A percentile compares a stretch with the other conserved stretches of the same genome.
Evolutionary conservation across 2,329 filamentous ascomycete genomes (phyloP).

Genomic region (Trichoderma guizhouense): DNA sequence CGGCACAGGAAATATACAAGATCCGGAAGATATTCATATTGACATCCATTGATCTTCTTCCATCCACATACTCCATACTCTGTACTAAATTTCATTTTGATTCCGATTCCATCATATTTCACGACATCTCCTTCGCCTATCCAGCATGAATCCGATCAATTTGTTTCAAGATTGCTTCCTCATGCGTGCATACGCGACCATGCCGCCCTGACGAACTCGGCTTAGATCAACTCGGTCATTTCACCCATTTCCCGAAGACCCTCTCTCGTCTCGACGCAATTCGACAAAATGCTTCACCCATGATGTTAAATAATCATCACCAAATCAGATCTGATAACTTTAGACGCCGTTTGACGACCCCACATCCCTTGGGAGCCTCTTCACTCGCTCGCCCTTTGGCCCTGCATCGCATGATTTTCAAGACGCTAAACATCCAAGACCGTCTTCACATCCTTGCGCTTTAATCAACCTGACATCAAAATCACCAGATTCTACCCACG

Average conservation of each 20-base stretch:
- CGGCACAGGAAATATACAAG: neutral
- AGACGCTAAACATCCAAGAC: neutral
- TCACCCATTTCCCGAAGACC: neutral
- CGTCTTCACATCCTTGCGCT: neutral
- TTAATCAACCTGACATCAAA: neutral
- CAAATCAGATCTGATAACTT: conserved; percentile 2
- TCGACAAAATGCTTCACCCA: neutral
- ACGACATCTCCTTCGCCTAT: neutral
- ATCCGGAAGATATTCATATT: neutral
- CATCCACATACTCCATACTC: neutral
- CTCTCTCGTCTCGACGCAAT: neutral
- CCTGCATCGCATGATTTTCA: neutral
- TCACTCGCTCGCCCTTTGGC: neutral
- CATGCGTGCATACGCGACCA: neutral
- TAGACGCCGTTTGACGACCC: neutral
- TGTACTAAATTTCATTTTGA: neutral
- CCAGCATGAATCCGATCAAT: neutral
- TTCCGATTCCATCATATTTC: neutral
- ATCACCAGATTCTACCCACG: neutral
- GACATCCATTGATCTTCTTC: neutral
- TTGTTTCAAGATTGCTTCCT: conserved; percentile 2
- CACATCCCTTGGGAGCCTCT: neutral
- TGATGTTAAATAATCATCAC: neutral
- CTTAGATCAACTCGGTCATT: neutral
- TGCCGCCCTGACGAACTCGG: neutral